Base-by-base conservation (phyloP, 1,284 basidiomycete genomes). In the Malassezia yamatoensis region DNA sequence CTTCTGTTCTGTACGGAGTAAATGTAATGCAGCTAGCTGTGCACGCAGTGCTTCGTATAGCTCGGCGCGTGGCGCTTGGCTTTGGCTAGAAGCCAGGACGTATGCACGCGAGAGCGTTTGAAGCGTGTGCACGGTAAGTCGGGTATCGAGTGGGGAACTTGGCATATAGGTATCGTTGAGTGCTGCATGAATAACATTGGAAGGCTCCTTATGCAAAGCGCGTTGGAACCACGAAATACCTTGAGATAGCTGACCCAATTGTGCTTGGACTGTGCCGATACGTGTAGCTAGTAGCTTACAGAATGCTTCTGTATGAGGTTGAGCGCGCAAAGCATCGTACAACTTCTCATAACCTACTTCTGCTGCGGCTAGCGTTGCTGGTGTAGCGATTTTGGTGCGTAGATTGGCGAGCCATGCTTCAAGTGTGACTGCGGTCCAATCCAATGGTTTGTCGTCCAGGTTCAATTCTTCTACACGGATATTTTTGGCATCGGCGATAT, bases 381-480 rank as follows among this genome's bases (percentile, higher is more conserved):
- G 52, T 4, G 51, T 53, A 16, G 60, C 62, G 12, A 64, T 20
- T 15, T 58, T 33, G 33, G 64, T 54, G 20, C 60, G 51, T 16
- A 66, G 21, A 38, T 55, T 44, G 3, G 60, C 57, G 16, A 60
- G 58, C n/a, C 60, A 59, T n/a, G 47, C 42, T 16, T 61, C 59
- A 8, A 61, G 54, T 0, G 49, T 33, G 8, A 64, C 35, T 9
- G 60, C 64, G 6, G 64, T 61, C 8, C 40, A 29, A 21, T 66
- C 62, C 10, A 56, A 33, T 32, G 48, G 12, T 1, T 58, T 7
- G 0, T 57, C 60, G 0, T 59, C 47, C 11, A 61, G 34, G 0
- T 46, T 58, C 9, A 61, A 58, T 32, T 73, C 68, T 2, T 68
- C 66, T 8, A 73, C 51, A 21, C 49, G 53, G 48, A 71, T 61